Conservation (phyloP, 805 yeast genomes). For the Scheffersomyces amazonensis region DNA sequence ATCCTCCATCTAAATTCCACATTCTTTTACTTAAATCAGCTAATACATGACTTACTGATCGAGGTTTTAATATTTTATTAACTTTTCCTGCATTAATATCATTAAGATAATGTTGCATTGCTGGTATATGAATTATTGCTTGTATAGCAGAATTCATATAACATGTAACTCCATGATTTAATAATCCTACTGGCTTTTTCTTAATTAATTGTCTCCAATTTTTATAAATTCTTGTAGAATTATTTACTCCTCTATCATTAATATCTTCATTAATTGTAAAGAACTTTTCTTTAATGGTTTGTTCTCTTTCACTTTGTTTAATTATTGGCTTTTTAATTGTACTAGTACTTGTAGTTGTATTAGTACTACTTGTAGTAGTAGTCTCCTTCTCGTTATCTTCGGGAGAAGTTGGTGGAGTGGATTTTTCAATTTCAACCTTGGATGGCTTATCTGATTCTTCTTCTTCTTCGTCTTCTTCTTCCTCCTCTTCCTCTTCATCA, state of each 20-base stretch:
- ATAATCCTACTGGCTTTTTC: conserved; percentile 67
- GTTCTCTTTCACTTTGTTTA: background rate
- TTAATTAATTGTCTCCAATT: conserved; percentile 61
- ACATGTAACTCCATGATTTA: conserved; percentile 94
- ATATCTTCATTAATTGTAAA: conserved; percentile 56
- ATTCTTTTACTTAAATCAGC: conserved; percentile 68
- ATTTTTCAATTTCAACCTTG: conserved; percentile 3
- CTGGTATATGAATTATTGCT: conserved; percentile 86
- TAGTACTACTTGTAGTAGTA: background rate
- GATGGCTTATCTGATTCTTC: conserved; percentile 12
- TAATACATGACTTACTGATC: conserved; percentile 62
- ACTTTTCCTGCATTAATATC: conserved; percentile 60
- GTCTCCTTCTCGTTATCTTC: conserved; percentile 17
- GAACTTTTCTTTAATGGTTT: conserved; percentile 23
- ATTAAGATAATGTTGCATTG: conserved; percentile 76
- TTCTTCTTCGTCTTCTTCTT: conserved; percentile 10
- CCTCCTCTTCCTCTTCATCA: too few relatives aligned
- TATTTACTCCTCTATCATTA: conserved; percentile 64
- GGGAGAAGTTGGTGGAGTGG: conserved; percentile 35
- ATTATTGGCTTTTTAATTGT: background rate
- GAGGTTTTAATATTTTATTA: conserved; percentile 41
- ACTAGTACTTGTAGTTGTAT: background rate
- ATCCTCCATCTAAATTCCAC: conserved; percentile 56
- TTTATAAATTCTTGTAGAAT: conserved; percentile 58
- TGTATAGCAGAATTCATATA: conserved; percentile 96